Base-by-base conservation (phyloP, 352 stramenopile species). In the Phytophthora megakarya region DNA sequence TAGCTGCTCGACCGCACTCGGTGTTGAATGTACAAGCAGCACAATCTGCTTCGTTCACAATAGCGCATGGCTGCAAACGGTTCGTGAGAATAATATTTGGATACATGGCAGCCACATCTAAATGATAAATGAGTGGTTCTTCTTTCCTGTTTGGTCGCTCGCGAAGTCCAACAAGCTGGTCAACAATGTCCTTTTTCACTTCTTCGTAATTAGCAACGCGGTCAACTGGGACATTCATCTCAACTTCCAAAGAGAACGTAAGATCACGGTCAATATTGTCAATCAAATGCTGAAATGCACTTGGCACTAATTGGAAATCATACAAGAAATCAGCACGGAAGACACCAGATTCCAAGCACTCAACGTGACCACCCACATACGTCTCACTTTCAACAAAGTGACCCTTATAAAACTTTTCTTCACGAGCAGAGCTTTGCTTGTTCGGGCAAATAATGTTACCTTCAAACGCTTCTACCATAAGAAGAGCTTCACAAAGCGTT, bases 61-160 rank as follows among this genome's bases (percentile, higher is more conserved):
- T 99, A 11, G 97, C 93, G 50, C 90, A 97, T 16, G 97, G 97
- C 78, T 99, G 97, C 37, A 99, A 76, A 2, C 98, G 94, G 69
- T 99, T 99, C 7, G 97, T 99, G 10, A 99, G 70, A 75, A 99
- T 99, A 64, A 99, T 99, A 67, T 99, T 99, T 8, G 97, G 98
- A 72, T 99, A 99, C 98, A 99, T 99, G 23, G 97, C 98, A 22
- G 93, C 97, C 3, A 99, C 98, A 76, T 99, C 98, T 65, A 99
- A 91, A 67, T 99, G 97, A 68, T 99, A 99, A 52, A 99, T 98
- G 19, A 98, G 86, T 0, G 98, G 98, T 40, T 86, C 95, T 78
- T 94, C 92, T 56, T 78, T 86, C 5, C 94, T 86, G 40, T 91
- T 88, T 1, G 97, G 97, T 26, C 84, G 86, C 61, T 99, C 97